These are phyloP conservation scores for Cladosporium halotolerans DNA, from an alignment of 2,329 filamentous ascomycete genomes.

Conservation along the genomic window DNA sequence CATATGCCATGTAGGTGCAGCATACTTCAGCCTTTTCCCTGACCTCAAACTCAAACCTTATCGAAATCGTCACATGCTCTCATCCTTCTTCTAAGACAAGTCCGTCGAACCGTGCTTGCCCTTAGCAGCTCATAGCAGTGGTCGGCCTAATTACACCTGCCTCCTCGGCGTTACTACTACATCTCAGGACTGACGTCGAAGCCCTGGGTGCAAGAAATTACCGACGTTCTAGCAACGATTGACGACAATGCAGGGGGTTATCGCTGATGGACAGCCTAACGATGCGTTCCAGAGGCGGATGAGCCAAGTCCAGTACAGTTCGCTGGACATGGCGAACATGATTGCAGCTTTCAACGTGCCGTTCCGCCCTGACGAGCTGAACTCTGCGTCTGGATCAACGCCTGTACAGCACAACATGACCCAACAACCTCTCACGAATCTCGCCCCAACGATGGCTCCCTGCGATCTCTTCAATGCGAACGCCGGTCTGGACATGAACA, in stretches of 20 bases:
- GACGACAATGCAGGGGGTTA: neutral
- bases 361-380: conserved; percentile 21
- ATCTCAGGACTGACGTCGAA: too few species aligned
- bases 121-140: neutral
- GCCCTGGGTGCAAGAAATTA: too few species aligned
- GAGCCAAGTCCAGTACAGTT: conserved; percentile 16
- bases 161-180: too few species aligned
- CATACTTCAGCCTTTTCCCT: neutral
- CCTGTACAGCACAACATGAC: neutral
- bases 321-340: conserved; percentile 22
- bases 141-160: too few species aligned
- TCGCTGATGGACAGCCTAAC: neutral
- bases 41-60: neutral
- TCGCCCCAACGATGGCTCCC: conserved; percentile 15
- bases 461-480: conserved; percentile 18
- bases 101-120: too few species aligned
- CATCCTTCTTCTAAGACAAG: too few species aligned
- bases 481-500: conserved; percentile 5
- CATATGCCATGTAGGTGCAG: neutral
- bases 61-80: neutral
- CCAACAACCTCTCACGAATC: neutral
- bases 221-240: neutral
- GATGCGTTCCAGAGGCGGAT: neutral
- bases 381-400: conserved; percentile 12
- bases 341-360: conserved; percentile 26